A percentile compares a stretch with the other conserved stretches of the same genome.
These are phyloP conservation scores for Trichoderma afroharzianum DNA, from an alignment of 2,329 filamentous ascomycete genomes.

Conservation along the genomic window DNA sequence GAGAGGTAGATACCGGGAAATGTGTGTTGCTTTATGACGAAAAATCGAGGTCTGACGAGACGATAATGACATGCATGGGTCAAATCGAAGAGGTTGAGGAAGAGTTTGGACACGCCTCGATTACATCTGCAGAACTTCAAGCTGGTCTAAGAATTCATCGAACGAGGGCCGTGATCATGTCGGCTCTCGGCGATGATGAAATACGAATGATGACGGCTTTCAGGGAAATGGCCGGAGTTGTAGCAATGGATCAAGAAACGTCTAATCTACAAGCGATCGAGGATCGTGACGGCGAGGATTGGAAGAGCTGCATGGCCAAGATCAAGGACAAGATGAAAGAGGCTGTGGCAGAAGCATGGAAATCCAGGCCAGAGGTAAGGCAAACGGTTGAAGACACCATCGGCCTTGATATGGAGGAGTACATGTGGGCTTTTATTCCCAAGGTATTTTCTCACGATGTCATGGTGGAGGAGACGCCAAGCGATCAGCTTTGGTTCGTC, in stretches of 20 bases:
- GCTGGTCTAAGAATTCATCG: constrained; percentile 4
- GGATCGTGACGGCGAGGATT: not conserved
- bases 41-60: not conserved
- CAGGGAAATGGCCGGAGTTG: not conserved
- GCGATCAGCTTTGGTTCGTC: constrained; percentile 19
- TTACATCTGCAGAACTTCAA: not conserved
- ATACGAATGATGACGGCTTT: constrained; percentile 13
- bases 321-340: constrained; percentile 17
- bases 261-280: not conserved
- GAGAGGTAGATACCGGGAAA: constrained; percentile 17
- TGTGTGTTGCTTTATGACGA: constrained; percentile 19
- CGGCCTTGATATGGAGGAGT: constrained; percentile 20
- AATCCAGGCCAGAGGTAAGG: constrained; percentile 10
- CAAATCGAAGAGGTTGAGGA: not conserved
- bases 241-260: constrained; percentile 13
- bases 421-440: constrained; percentile 21
- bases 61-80: constrained; percentile 15
- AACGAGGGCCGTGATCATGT: constrained; percentile 16
- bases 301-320: constrained; percentile 7
- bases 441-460: constrained; percentile 20
- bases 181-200: constrained; percentile 13
- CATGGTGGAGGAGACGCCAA: constrained; percentile 5
- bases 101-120: not conserved
- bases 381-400: constrained; percentile 16
- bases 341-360: constrained; percentile 16